Evolutionary conservation across 2,329 filamentous ascomycete genomes (phyloP), one percentile per base, ranked within the genome.

Genomic region (Colletotrichum brevisporum): DNA sequence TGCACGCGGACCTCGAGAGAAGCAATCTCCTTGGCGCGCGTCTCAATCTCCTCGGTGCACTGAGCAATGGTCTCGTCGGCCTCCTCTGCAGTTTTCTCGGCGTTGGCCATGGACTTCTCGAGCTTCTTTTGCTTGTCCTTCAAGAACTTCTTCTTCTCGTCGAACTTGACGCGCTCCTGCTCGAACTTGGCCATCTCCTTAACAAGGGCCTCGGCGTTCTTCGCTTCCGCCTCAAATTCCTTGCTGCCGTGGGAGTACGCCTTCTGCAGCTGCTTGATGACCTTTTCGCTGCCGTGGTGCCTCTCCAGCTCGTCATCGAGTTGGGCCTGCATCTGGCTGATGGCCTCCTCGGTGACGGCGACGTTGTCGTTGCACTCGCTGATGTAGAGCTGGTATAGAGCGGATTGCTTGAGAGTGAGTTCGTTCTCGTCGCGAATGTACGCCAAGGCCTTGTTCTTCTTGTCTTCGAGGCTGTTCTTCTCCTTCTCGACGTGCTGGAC

Each of bases 401-500:
- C 91, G 0, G 94, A 95, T 77, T 98, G 94, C 81, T 98, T 98
- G 74, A 92, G 86, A 0, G 91, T 90, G 47, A 99, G 86, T 78
- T 98, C 95, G 74, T 99, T 99, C 78, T 99, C 96, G 73, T 98
- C 94, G 26, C 89, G 90, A 71, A 99, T 91, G 76, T 90, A 98
- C 1, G 94, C 91, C 8, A 99, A 82, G 0, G 96, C 97, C 80
- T 95, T 94, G 77, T 98, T 92, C 82, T 99, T 99, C 85, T 98
- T 98, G 79, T 97, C 95, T 76, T 98, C 96, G 2, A 99, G 88
- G 55, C 90, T 87, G 73, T 93, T 94, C 85, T 94, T 98, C 81
- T 99, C 96, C 80, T 98, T 99, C 79, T 99, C 96, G 1, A 99
- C 96, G 76, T 98, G 95, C 81, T 98, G 94, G 1, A 99, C 96